These are phyloP conservation scores for Pseudogymnoascus sp. DNA, from an alignment of 2,329 filamentous ascomycete species.

Conservation along the genomic window DNA sequence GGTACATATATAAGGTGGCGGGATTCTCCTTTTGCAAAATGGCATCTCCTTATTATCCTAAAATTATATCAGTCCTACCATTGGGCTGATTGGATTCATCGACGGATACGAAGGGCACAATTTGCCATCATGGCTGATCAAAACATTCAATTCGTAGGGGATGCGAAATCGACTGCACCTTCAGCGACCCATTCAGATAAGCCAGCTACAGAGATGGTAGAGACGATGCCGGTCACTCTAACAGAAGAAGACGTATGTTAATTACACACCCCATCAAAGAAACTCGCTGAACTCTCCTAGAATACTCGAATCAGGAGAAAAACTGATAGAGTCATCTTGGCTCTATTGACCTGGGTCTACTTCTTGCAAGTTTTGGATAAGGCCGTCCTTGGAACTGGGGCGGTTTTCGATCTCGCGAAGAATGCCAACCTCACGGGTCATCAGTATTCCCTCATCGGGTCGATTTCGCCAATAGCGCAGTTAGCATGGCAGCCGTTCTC, in stretches of 20 bases:
- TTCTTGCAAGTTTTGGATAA: slow-evolving; percentile 40
- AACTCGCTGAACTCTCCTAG: slow-evolving; percentile 22
- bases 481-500: slow-evolving; percentile 31
- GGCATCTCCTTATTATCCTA: background rate
- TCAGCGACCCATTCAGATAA: background rate
- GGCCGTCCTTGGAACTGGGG: slow-evolving; percentile 34
- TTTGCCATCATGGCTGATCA: background rate
- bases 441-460: slow-evolving; percentile 42
- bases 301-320: slow-evolving; percentile 52
- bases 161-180: background rate
- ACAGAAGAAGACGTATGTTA: slow-evolving; percentile 10
- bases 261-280: background rate
- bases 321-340: slow-evolving; percentile 53
- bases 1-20: slow-evolving; percentile 3
- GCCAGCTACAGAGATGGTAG: background rate
- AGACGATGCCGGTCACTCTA: background rate
- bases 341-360: slow-evolving; percentile 50
- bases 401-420: slow-evolving; percentile 41
- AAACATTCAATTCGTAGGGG: background rate
- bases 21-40: background rate
- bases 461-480: slow-evolving; percentile 43
- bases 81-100: background rate
- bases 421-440: slow-evolving; percentile 39
- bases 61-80: background rate
- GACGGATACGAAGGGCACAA: background rate